These are phyloP conservation scores for Sporothrix pallida DNA, from an alignment of 2,329 filamentous ascomycete genomes.

Conservation along the genomic window DNA sequence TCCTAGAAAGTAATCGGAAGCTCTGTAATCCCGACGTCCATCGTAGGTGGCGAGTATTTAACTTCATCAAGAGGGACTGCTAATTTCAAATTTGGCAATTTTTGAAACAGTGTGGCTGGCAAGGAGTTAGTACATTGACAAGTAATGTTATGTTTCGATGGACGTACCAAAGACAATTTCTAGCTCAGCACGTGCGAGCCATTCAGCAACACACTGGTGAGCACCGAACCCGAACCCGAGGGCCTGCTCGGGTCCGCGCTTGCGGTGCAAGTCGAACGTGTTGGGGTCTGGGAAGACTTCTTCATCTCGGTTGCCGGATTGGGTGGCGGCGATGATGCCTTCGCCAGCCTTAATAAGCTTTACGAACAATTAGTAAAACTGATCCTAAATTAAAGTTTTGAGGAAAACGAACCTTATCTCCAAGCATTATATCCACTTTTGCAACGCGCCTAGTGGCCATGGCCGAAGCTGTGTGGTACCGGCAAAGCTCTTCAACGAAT, in stretches of 20 bases:
- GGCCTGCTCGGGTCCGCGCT: background rate
- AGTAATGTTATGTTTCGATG: too few relatives aligned
- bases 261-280: background rate
- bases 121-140: too few relatives aligned
- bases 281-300: background rate
- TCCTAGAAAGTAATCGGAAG: background rate
- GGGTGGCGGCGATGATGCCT: background rate
- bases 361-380: background rate
- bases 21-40: background rate
- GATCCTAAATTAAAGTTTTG: background rate
- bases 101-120: background rate
- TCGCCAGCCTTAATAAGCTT: background rate
- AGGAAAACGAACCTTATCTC: background rate
- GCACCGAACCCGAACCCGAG: background rate
- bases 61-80: background rate
- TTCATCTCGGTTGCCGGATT: conserved; percentile 3
- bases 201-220: background rate
- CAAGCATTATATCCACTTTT: background rate
- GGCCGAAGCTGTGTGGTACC: background rate
- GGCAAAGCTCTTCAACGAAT: background rate
- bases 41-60: background rate
- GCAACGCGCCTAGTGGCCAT: background rate
- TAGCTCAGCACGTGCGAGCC: background rate
- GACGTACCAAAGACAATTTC: background rate
- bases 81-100: background rate